phyloP scores from a whole-genome alignment of 495 filamentous ascomycete species.

The Neurospora tetraspora region DNA sequence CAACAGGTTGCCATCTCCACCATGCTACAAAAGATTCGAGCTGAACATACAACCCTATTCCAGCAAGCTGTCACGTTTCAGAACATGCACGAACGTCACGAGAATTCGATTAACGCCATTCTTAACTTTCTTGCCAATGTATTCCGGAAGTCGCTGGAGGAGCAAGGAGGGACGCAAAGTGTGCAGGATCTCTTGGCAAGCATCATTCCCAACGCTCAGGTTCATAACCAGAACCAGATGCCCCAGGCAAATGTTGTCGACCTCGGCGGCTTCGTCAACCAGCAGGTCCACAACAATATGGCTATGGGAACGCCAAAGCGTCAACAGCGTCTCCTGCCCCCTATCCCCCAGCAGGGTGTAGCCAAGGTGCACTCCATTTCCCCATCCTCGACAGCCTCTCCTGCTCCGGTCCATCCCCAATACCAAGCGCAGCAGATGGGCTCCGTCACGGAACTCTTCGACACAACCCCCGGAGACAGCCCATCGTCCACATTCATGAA shows the following conservation, averaged over 20 bases:
- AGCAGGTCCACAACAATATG: constrained; percentile 27
- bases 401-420: constrained; percentile 6
- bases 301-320: constrained; percentile 34
- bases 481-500: constrained; percentile 32
- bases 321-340: constrained; percentile 35
- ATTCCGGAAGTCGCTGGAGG: constrained; percentile 63
- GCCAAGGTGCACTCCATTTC: constrained; percentile 20
- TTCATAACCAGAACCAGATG: constrained; percentile 28
- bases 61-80: constrained; percentile 86
- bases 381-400: constrained; percentile 18
- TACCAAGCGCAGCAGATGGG: constrained; percentile 27
- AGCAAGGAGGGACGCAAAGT: constrained; percentile 52
- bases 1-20: constrained; percentile 76
- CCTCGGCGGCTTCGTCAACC: constrained; percentile 53
- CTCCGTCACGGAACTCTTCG: constrained; percentile 39
- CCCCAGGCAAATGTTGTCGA: constrained; percentile 63
- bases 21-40: constrained; percentile 64
- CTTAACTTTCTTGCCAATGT: constrained; percentile 93
- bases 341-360: constrained; percentile 27
- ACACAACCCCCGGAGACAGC: constrained; percentile 29
- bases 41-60: constrained; percentile 81
- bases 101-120: constrained; percentile 97
- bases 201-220: constrained; percentile 47
- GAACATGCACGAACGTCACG: constrained; percentile 84
- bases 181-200: constrained; percentile 63